Base-by-base conservation (phyloP, 371 early-diverging fungal species). In the Actinomortierella wolfii region DNA sequence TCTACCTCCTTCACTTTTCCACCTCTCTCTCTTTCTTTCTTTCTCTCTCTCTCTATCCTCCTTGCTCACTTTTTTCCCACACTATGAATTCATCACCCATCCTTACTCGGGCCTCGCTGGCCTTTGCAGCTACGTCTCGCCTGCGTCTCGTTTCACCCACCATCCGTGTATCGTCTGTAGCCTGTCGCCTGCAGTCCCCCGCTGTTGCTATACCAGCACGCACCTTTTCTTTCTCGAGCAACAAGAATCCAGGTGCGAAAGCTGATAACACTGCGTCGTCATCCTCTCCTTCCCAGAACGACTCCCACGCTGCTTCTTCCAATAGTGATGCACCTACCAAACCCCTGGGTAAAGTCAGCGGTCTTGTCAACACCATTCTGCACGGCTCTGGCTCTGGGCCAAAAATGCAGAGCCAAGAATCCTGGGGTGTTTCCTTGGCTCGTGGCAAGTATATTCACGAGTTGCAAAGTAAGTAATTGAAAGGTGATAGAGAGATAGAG, bases 391-490 rank as follows among this genome's bases (percentile, higher is more conserved):
- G 71, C 20, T 56, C 64, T n/a, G 57, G 66, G 18, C 63, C 74
- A 21, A 73, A 73, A 40, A 53, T 73, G 1, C 63, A 59, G 29
- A 73, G 74, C 23, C 74, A 73, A 49, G 74, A 73, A 23, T 73
- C 74, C 21, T 84, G 51, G 74, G 74, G 74, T 18, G 67, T 67
- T 49, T 73, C 74, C 13, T 67, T 95, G 54, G 93, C 95, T 7
- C 80, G 94, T 28, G 95, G 95, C 51, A 94, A 94, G 81, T 94
- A 90, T 59, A 91, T 94, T 14, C 95, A 95, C 67, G 92, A 96
- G 71, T 67, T 94, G 42, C 84, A 89, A 59, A 86, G 90, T 92
- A 81, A 76, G 81, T 75, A 1, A 44, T 43, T 40, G 29, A 18
- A 21, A 17, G 40, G 9, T 23, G 14, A 25, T 23, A 20, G 52